Evolutionary conservation across 805 yeast genomes (phyloP), one percentile per base, ranked within the genome.

Genomic region (Komagataella populi): DNA sequence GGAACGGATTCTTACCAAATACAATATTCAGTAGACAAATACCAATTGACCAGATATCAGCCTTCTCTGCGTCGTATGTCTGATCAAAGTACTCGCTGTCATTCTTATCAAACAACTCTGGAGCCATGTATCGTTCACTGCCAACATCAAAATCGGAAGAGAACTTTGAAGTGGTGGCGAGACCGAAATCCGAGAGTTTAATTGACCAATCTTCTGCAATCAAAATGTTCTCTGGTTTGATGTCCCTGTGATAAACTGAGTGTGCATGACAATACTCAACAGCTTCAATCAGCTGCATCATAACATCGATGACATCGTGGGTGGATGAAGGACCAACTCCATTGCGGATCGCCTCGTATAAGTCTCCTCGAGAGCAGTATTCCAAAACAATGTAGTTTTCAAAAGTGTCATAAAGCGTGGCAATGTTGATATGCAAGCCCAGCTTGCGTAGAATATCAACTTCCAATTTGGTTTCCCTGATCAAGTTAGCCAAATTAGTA

Each of bases 171-270:
- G 54, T 48, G 6, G 83, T 77, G 20, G 86, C 76, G 49, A 83
- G 72, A 0, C 90, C 90, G 87, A 87, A 83, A 62, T 83, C 89
- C 52, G 87, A 81, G 48, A 83, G 65, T 62, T 83, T 83, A 49
- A 82, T 70, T 24, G 73, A 62, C 48, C 82, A 81, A 50, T 70
- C 64, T 3, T 63, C 63, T 56, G 74, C 74, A 50, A 83, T 65
- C 36, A 83, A 65, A 24, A 83, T 73, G 58, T 83, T 83, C 64
- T 83, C 90, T 1, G 90, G 90, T 63, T 83, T 83, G 52, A 83
- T 73, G 60, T 83, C 90, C 48, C 90, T 69, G 62, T 83, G 90
- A 55, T 77, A 82, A 12, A 83, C 71, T 0, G 83, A 83, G 46
- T 67, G 64, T 3, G 74, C 63, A 59, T 84, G 91, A 4, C 83